Evolutionary conservation across 164 flowering plant genomes (phyloP).

Genomic region (Brasenia schreberi): DNA sequence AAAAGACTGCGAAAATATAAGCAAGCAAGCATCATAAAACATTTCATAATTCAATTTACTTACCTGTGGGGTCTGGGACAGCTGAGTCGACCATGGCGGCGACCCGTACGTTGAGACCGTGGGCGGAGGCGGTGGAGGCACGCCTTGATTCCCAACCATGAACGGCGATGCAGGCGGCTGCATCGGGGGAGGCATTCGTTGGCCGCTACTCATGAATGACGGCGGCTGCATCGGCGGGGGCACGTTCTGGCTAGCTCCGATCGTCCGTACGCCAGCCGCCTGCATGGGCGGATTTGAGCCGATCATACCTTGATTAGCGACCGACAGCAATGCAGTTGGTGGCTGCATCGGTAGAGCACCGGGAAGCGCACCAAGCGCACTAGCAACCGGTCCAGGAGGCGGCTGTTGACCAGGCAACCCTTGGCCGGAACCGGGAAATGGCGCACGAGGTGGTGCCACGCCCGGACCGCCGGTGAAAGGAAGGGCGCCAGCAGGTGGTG

Average conservation of each 20-base stretch:
- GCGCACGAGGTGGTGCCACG: conserved; percentile 7
- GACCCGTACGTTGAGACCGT: conserved; percentile 18
- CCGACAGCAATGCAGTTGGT: background rate
- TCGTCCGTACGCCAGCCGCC: no score
- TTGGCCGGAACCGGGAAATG: conserved; percentile 9
- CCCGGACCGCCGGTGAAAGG: conserved; percentile 15
- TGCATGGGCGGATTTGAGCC: no score
- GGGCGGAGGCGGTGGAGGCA: conserved; percentile 11
- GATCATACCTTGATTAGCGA: background rate
- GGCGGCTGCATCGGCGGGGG: background rate
- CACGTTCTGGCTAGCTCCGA: no score
- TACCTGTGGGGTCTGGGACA: conserved; percentile 40
- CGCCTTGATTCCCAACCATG: conserved; percentile 10
- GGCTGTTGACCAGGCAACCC: background rate
- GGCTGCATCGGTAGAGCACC: background rate
- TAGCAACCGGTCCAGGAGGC: background rate
- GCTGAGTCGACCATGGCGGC: conserved; percentile 16
- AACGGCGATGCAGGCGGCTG: conserved; percentile 2
- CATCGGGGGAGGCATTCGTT: background rate
- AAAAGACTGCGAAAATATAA: no score
- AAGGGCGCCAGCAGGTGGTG: conserved; percentile 5
- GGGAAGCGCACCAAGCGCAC: background rate
- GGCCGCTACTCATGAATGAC: background rate
- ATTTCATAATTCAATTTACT: conserved; percentile 7
- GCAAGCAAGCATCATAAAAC: conserved; percentile 4